These are phyloP conservation scores for Erythrophleum ivorense DNA, from an alignment of 331 rosid genomes.

Conservation along the genomic window DNA sequence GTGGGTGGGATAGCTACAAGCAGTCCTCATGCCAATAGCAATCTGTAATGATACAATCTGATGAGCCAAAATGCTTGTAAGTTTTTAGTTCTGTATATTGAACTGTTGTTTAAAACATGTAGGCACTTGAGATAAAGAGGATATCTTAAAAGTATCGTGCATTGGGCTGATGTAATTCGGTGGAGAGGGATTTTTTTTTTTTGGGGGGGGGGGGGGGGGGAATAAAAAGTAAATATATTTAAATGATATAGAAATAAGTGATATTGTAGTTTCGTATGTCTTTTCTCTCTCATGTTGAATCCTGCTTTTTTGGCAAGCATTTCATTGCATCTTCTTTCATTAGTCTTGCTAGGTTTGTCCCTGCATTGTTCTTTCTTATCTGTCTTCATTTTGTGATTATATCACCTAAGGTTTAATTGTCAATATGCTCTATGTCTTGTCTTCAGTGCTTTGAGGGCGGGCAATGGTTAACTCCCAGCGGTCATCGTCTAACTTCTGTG, in stretches of 20 bases:
- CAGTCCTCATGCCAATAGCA: slow-evolving; percentile 74
- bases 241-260: slow-evolving; percentile 28
- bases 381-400: neutral
- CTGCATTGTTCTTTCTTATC: neutral
- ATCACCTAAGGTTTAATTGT: slow-evolving; percentile 13
- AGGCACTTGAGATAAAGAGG: slow-evolving; percentile 35
- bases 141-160: neutral
- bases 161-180: slow-evolving; percentile 24
- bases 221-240: neutral
- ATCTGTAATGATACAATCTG: slow-evolving; percentile 25
- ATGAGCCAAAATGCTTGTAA: slow-evolving; percentile 43
- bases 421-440: slow-evolving; percentile 24
- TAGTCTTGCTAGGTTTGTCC: neutral
- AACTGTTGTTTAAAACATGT: slow-evolving; percentile 25
- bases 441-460: slow-evolving; percentile 40
- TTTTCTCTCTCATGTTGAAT: neutral
- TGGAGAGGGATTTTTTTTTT: slow-evolving; percentile 10
- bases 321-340: neutral
- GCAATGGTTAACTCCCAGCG: slow-evolving; percentile 13
- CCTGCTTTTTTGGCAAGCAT: slow-evolving; percentile 6
- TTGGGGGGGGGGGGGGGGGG: too few species aligned
- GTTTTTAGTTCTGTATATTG: slow-evolving; percentile 39
- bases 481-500: slow-evolving; percentile 16
- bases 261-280: neutral
- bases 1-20: slow-evolving; percentile 86